Conservation (phyloP, 176 grass and related monocot species). For the Triticum timopheevii region DNA sequence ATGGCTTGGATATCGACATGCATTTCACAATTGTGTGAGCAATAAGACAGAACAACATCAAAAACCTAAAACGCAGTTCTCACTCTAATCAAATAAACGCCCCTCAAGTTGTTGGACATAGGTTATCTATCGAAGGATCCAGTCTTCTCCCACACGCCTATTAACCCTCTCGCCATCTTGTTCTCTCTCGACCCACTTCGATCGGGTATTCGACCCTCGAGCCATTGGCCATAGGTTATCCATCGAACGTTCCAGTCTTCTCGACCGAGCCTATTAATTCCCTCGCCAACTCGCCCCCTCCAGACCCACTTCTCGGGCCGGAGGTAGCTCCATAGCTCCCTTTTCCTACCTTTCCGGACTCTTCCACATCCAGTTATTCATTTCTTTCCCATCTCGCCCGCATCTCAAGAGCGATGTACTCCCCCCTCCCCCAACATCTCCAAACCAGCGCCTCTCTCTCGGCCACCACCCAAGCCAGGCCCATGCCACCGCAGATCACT, state of each 20-base stretch:
- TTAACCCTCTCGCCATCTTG: no score
- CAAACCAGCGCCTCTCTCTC: neutral
- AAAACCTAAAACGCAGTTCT: no score
- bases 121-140: no score
- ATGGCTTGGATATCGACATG: no score
- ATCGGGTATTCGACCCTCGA: neutral
- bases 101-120: no score
- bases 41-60: no score
- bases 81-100: no score
- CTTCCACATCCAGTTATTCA: neutral
- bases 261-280: neutral
- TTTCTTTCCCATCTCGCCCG: neutral
- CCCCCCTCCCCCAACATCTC: neutral
- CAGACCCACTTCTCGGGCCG: neutral
- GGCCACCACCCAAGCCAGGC: neutral
- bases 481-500: neutral
- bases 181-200: no score
- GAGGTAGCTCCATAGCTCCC: neutral
- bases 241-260: neutral
- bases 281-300: neutral
- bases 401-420: neutral
- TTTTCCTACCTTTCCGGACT: neutral
- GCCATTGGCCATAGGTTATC: neutral
- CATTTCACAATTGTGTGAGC: no score
- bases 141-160: no score